phyloP scores from a whole-genome alignment of 352 stramenopile genomes.

The Pythium brassicae region DNA sequence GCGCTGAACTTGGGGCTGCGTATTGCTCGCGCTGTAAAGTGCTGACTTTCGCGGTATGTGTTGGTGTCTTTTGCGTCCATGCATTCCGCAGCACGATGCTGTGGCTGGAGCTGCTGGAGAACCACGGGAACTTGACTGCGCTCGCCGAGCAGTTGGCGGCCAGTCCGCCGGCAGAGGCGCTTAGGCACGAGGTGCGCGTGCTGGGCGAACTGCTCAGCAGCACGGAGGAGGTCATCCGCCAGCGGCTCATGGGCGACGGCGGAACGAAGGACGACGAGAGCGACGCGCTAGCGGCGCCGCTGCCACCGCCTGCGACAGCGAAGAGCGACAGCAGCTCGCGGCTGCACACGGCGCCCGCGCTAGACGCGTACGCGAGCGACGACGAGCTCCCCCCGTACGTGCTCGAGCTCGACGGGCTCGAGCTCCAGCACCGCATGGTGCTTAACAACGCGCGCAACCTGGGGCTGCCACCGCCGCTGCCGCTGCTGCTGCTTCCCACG shows the following conservation, averaged over 20 bases:
- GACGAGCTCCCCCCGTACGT: slow-evolving; percentile 1
- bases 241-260: slow-evolving; percentile 3
- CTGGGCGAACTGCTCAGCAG: slow-evolving; percentile 9
- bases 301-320: neutral
- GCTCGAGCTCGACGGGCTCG: neutral
- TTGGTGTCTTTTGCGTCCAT: neutral
- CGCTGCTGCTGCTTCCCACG: too few relatives aligned
- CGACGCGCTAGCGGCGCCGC: neutral
- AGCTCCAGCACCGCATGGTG: slow-evolving; percentile 13
- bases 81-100: slow-evolving; percentile 3
- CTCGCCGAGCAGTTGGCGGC: slow-evolving; percentile 1
- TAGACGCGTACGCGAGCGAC: slow-evolving; percentile 28
- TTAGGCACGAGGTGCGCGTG: slow-evolving; percentile 1
- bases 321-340: neutral
- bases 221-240: slow-evolving; percentile 13
- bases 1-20: too few relatives aligned
- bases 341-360: slow-evolving; percentile 9
- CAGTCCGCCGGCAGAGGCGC: neutral
- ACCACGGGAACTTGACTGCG: slow-evolving; percentile 1
- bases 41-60: too few relatives aligned
- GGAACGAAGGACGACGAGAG: neutral
- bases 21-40: too few relatives aligned
- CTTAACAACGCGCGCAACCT: slow-evolving; percentile 8
- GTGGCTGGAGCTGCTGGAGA: slow-evolving; percentile 17
- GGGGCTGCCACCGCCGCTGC: neutral